Conservation (phyloP, 306 rosid species). For the Sophora flavescens region DNA sequence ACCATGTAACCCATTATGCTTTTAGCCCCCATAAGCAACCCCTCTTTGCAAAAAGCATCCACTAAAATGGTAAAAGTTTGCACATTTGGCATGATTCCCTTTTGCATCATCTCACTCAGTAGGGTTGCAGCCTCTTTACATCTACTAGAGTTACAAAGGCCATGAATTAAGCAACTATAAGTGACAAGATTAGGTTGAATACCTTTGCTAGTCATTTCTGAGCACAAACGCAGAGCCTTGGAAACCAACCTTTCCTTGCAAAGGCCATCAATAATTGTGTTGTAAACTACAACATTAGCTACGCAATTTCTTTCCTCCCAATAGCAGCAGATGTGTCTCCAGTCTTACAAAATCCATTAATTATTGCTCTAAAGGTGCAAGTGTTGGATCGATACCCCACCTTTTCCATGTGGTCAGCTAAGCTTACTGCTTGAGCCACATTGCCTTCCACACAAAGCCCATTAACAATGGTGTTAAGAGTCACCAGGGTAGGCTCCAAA, state of each 20-base stretch:
- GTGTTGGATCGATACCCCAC: neutral
- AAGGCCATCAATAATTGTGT: neutral
- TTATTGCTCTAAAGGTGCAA: neutral
- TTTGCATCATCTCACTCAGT: constrained; percentile 14
- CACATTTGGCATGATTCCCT: constrained; percentile 2
- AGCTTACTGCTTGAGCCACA: neutral
- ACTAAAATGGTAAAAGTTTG: constrained; percentile 11
- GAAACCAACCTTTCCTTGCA: constrained; percentile 14
- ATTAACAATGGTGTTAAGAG: constrained; percentile 3
- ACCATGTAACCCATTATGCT: constrained; percentile 17
- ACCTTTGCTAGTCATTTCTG: constrained; percentile 2
- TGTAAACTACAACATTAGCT: neutral
- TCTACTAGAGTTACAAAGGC: constrained; percentile 12
- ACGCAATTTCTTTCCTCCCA: neutral
- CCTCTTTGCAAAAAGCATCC: constrained; percentile 24
- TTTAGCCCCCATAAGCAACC: constrained; percentile 6
- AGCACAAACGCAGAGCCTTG: constrained; percentile 13
- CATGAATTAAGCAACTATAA: constrained; percentile 20
- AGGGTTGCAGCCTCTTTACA: constrained; percentile 17
- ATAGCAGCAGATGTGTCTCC: neutral
- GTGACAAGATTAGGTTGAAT: constrained; percentile 24
- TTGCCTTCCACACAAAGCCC: constrained; percentile 3
- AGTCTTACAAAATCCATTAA: constrained; percentile 9
- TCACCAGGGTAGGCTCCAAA: constrained; percentile 19
- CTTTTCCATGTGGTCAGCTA: neutral